Base-by-base conservation (phyloP, 2,329 filamentous ascomycete genomes). In the Bretziella fagacearum region DNA sequence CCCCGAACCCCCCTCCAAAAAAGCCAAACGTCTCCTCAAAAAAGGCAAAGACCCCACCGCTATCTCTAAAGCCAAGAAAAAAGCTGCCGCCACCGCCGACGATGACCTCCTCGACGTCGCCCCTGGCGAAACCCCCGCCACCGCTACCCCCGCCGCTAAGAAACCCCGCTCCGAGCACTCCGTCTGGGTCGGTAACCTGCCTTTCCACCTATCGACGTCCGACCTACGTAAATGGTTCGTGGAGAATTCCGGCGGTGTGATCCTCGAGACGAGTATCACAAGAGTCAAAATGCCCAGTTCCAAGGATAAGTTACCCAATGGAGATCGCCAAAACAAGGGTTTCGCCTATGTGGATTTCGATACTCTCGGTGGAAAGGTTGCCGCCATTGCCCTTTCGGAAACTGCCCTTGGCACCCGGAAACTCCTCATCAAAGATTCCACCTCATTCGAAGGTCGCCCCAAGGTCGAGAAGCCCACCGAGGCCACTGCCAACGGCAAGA, bases 291-390 rank as follows among this genome's bases (percentile, higher is more conserved):
- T 95, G 58, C 87, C 87, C 1, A 46, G 39, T 35, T 52, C 44
- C 32, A 54, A 54, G 35, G 50, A 45, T 41, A 33, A 58, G 36
- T 27, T 46, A 2, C 25, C 44, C 39, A 59, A 60, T 49, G 45
- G 47, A 20, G 37, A 53, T 10, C 45, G 46, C n/a, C 42, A 47
- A 26, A 98, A 96, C 67, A 89, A 82, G 63, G 93, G 91, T 13
- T 98, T 95, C 59, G 91, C 91, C 47, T 98, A 98, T 59, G 78
- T 98, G 53, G 93, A 98, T 60, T 94, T 98, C 59, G 67, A 76
- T 39, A 80, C 73, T 20, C 72, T 79, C 33, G 65, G 64, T n/a
- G 73, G 78, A 36, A 73, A 86, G 57, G 67, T 85, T 27, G 75
- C 79, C n/a, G 87, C 86, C 40, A 72, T 95, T 53, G 80, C 77